Conservation (phyloP, 495 filamentous ascomycete genomes). For the Penicillium parvum region DNA sequence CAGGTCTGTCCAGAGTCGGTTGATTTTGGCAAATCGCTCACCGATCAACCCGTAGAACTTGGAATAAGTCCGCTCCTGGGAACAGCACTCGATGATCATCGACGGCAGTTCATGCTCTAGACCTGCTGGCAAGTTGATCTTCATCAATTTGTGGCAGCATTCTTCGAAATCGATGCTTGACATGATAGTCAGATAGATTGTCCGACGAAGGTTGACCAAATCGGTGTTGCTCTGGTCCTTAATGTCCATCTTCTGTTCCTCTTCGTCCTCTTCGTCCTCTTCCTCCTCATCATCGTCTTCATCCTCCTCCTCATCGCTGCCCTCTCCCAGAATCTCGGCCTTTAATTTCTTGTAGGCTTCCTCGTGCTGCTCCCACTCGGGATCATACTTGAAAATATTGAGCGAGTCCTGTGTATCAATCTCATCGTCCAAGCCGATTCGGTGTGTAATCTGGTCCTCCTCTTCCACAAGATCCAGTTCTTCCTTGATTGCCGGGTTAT, state of each 20-base stretch:
- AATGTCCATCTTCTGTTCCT: conserved; percentile 78
- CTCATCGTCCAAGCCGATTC: conserved; percentile 70
- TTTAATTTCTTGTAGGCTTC: conserved; percentile 83
- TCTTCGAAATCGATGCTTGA: conserved; percentile 92
- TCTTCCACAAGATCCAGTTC: conserved; percentile 95
- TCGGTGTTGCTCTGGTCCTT: conserved; percentile 97
- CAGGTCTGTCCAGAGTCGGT: conserved; percentile 87
- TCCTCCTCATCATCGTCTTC: conserved; percentile 68
- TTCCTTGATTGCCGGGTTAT: conserved; percentile 83
- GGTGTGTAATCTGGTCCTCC: conserved; percentile 95
- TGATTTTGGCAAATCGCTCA: conserved; percentile 91
- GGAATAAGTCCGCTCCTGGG: conserved; percentile 90
- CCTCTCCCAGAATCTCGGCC: conserved; percentile 92
- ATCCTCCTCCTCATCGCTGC: conserved; percentile 69
- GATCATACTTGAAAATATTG: conserved; percentile 93
- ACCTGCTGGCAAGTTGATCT: conserved; percentile 81
- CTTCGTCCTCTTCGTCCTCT: conserved; percentile 74
- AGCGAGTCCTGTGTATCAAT: conserved; percentile 77
- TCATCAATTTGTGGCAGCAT: conserved; percentile 91
- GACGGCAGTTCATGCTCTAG: conserved; percentile 85
- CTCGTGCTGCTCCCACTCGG: conserved; percentile 87
- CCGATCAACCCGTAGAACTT: conserved; percentile 96
- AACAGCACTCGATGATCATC: conserved; percentile 96
- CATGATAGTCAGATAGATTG: conserved; percentile 97
- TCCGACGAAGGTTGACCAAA: conserved; percentile 85